Base-by-base conservation (phyloP, 352 stramenopile species). In the Pythium chondricola region DNA sequence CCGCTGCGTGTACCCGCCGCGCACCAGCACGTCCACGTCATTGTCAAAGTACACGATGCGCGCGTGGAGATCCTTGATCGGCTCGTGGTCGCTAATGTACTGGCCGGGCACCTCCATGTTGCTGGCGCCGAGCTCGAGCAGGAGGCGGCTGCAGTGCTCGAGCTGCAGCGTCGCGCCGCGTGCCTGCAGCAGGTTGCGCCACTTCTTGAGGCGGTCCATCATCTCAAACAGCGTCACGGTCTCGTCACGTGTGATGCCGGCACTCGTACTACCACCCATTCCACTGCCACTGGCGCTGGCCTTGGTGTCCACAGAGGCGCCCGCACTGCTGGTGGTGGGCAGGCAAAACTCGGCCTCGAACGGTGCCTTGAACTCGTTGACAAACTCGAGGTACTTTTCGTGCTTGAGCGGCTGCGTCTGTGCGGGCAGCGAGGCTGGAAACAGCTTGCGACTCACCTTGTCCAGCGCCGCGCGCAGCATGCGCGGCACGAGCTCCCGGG, bases 391-490 rank as follows among this genome's bases (percentile, higher is more conserved):
- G 44, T 96, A 86, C 55, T 93, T 94, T 43, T 88, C 80, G 20
- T 90, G 93, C 53, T 91, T 93, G 48, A 89, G 77, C 38, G 88
- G 78, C n/a, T 70, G 71, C 48, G 70, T 63, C 52, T 81, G 47
- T 11, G 43, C 6, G 2, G 40, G 40, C 11, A 40, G 33, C 11
- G 48, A 43, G 13, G 61, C 58, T 9, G 43, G 75, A 56, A 98
- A 98, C 46, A 97, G 87, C 60, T 97, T 97, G 17, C 84, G 78
- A 31, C 85, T 93, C 37, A 98, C 92, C n/a, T 91, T 70, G n/a
- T 79, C 74, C 14, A 98, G 67, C 11, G 92, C 95, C 22, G 92
- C 93, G 25, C 77, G 82, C 37, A 97, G 62, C 67, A 93, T 96
- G 40, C 89, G 90, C 9, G 88, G 75, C 39, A 97, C 83, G 13